A percentile compares a stretch with the other conserved stretches of the same genome.
phyloP scores from a whole-genome alignment of 768 basidiomycete genomes.

The Kwoniella bestiolae region DNA sequence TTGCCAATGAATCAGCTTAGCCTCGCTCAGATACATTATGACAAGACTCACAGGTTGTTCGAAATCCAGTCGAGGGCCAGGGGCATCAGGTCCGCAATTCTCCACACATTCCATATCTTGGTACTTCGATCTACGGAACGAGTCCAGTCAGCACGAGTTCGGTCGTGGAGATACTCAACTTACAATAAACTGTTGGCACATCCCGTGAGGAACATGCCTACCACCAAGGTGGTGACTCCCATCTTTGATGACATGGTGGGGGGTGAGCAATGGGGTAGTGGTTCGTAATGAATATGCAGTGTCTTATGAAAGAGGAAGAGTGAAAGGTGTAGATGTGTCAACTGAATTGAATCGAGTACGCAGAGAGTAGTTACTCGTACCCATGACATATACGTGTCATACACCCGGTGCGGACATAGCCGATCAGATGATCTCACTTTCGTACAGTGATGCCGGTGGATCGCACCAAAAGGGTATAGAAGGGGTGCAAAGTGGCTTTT shows the following conservation, averaged over 20 bases:
- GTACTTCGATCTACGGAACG: constrained; percentile 60
- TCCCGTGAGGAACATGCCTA: constrained; percentile 79
- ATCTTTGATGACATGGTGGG: constrained; percentile 56
- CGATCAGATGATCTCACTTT: no score
- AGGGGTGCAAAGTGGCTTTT: background rate
- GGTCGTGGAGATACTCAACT: constrained; percentile 18
- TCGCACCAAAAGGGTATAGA: background rate
- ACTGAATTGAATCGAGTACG: background rate
- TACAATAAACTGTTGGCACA: constrained; percentile 59
- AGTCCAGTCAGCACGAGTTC: constrained; percentile 7
- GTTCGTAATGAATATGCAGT: background rate
- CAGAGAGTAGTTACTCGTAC: background rate
- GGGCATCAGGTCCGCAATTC: constrained; percentile 75
- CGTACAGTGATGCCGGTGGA: background rate
- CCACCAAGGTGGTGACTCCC: constrained; percentile 71
- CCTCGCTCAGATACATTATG: background rate
- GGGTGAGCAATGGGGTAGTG: background rate
- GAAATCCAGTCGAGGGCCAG: constrained; percentile 70
- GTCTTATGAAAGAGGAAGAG: background rate
- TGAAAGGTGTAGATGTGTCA: background rate
- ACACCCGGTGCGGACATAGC: background rate
- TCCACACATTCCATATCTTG: constrained; percentile 97
- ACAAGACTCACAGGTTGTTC: constrained; percentile 88
- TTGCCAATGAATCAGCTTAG: constrained; percentile 25
- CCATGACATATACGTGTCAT: no score